Base-by-base conservation (phyloP, 2,329 filamentous ascomycete genomes). In the Graphiopsis chlorocephala region DNA sequence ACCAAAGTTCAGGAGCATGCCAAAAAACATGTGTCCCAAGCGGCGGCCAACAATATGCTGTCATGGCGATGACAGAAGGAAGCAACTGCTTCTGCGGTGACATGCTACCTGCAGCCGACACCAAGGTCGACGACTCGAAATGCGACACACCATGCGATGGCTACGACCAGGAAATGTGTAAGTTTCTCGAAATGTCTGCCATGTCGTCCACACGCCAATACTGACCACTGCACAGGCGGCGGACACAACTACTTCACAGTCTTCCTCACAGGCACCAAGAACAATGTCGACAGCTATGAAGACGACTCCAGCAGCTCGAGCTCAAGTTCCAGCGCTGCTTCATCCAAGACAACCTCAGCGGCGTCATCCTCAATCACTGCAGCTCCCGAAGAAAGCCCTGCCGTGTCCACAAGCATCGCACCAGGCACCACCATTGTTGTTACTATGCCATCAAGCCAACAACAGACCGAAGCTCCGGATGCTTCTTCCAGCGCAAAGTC, bases 71-170 rank as follows among this genome's bases (percentile, higher is more conserved):
- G 52, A 85, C 83, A 8, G 82, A 83, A 20, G 85, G 85, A 17
- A 80, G 82, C 20, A 78, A 86, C 68, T 97, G 93, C 78, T 91
- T 82, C 72, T 96, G 93, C 72, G 93, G 92, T 65, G 79, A 86
- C 68, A 77, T 82, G 65, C 83, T 93, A 56, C 93, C 93, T 0
- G 81, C 87, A 17, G 72, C 80, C 45, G 79, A 79, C 17, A 79
- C 80, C 47, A 74, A 88, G 66, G 83, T 86, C 7, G 79, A 83
- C 52, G 84, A 89, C 72, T 75, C 74, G 8, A 78, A 86, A 17
- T 97, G 93, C 79, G 81, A 85, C 72, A 83, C 82, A 29, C 74
- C 81, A 0, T 97, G 93, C 75, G 81, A 85, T 26, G 90, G 87
- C 10, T 93, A 81, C 71, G 78, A 78, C 25, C 35, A 73, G 1